Evolutionary conservation across 768 basidiomycete species (phyloP).

Genomic region (Hortiboletus campestris): DNA sequence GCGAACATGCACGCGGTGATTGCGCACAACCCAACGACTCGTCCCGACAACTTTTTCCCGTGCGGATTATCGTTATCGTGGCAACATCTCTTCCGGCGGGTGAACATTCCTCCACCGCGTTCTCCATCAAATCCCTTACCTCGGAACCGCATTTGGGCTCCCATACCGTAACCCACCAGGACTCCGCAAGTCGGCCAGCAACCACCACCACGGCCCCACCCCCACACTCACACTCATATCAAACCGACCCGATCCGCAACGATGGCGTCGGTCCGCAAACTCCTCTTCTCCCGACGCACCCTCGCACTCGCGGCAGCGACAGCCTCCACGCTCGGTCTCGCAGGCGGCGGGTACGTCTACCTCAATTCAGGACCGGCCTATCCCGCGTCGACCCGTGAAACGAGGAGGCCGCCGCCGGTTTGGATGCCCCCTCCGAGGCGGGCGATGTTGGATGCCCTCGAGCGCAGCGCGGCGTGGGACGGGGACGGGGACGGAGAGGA

Average conservation of each 20-base stretch:
- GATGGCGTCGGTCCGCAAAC: conserved; percentile 12
- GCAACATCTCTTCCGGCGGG: too few relatives aligned
- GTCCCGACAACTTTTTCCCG: too few relatives aligned
- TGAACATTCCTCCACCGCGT: too few relatives aligned
- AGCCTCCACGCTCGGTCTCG: conserved; percentile 50
- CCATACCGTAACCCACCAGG: too few relatives aligned
- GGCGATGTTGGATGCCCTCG: conserved; percentile 61
- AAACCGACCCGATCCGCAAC: neutral
- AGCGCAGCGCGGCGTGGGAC: conserved; percentile 6
- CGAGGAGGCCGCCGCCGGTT: conserved; percentile 69
- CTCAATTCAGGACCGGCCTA: conserved; percentile 73
- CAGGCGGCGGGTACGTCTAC: conserved; percentile 65
- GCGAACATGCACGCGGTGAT: too few relatives aligned
- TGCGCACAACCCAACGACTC: too few relatives aligned
- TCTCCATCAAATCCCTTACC: too few relatives aligned
- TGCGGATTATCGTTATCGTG: too few relatives aligned
- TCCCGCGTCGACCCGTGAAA: conserved; percentile 59
- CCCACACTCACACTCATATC: too few relatives aligned
- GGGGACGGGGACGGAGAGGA: conserved; percentile 36
- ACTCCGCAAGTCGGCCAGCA: too few relatives aligned
- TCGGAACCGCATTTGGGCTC: too few relatives aligned
- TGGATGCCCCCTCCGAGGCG: conserved; percentile 74
- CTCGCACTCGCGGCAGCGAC: conserved; percentile 52
- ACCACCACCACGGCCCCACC: too few relatives aligned
- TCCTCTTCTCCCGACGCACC: conserved; percentile 53